Evolutionary conservation across 2,329 filamentous ascomycete genomes (phyloP), one percentile per base, ranked within the genome.

Genomic region (Sarocladium kiliense): DNA sequence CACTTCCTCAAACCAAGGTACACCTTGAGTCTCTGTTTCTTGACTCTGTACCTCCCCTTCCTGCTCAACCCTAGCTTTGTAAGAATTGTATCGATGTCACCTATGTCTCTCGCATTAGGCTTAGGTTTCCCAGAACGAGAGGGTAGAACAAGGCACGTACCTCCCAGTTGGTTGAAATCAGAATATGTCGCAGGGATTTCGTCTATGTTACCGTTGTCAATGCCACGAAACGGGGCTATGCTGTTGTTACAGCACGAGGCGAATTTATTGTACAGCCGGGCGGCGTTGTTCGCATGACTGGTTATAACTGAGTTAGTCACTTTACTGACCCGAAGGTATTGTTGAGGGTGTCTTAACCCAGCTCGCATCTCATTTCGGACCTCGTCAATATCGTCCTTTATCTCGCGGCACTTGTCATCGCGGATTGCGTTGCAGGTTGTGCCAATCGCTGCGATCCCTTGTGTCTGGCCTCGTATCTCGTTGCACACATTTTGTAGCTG

Each of bases 1-100:
- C 47, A 51, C 27, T 36, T 51, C 21, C 27, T 34, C 30, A 51
- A 51, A 5, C 47, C 47, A 21, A 51, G 47, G 18, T 19, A 51
- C 3, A 51, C 19, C 27, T 36, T 51, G 5, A 51, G 18, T 9
- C 26, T 6, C 18, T 36, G 47, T 23, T 34, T 27, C 18, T 36
- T 51, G 3, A 12, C 5, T 12, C 10, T 23, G 14, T 7, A 11
- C 14, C 14, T 16, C 16, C 27, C 47, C 5, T 21, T 14, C 16
- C 3, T 36, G n/a, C 18, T 36, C 18, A 51, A 18, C 11, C 47
- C 47, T 10, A 51, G 25, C 23, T 21, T 3, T 3, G 3, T 36
- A 3, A 51, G 47, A 3, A 51, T 47, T 10, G 11, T 30, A 12
- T 47, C n/a, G 3, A 30, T 10, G 4, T 30, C 5, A 3, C 23